Percentiles rank a stretch among this genome's conserved stretches.
These are phyloP conservation scores for Annulohypoxylon nitens DNA, from an alignment of 495 filamentous ascomycete genomes.

Conservation along the genomic window DNA sequence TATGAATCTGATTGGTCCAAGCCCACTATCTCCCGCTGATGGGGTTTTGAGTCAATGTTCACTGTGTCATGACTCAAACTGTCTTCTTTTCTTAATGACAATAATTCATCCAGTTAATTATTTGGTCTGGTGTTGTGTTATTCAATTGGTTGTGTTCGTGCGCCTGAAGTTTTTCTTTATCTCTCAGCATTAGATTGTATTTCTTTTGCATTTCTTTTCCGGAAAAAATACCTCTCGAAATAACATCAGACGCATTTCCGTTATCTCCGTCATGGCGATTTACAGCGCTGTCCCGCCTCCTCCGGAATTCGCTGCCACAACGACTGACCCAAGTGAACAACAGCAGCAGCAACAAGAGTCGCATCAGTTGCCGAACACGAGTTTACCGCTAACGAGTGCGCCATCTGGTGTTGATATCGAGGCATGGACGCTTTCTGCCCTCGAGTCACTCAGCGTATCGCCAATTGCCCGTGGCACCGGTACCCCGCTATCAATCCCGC, in stretches of 20 bases:
- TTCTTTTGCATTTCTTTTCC: background rate
- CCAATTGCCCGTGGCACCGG: conserved; percentile 59
- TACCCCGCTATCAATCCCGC: conserved; percentile 61
- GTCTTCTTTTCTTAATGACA: background rate
- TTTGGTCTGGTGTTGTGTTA: background rate
- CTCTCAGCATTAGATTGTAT: background rate
- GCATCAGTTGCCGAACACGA: conserved; percentile 9
- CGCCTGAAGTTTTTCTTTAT: background rate
- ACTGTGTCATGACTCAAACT: conserved; percentile 50
- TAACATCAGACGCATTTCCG: background rate
- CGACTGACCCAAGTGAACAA: conserved; percentile 26
- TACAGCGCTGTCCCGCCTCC: conserved; percentile 57
- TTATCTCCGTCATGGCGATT: conserved; percentile 51
- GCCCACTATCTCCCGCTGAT: conserved; percentile 9
- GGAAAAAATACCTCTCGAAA: background rate
- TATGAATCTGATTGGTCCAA: conserved; percentile 49
- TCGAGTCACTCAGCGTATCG: conserved; percentile 63
- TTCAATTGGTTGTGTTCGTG: conserved; percentile 4
- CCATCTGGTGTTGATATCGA: conserved; percentile 58
- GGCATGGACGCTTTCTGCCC: conserved; percentile 63
- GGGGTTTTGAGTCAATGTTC: conserved; percentile 33
- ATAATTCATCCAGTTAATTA: background rate
- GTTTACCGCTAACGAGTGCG: conserved; percentile 14
- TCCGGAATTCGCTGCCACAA: conserved; percentile 40
- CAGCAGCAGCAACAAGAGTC: conserved; percentile 34